Conservation (phyloP, 179 eudicot species). For the Patellifolia procumbens region DNA sequence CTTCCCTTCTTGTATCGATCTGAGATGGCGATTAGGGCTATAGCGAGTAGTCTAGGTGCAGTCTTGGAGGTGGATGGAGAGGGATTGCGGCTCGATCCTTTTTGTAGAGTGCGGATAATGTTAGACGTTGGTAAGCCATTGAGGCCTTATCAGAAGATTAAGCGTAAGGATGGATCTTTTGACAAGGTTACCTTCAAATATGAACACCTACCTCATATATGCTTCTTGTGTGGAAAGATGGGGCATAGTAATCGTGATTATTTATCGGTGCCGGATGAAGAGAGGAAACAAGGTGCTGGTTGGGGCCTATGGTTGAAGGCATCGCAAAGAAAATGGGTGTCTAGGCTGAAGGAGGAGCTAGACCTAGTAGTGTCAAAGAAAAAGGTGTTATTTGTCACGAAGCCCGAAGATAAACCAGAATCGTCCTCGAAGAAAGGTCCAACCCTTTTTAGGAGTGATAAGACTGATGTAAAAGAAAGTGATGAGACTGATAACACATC, state of each 20-base stretch:
- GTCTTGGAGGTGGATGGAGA: neutral
- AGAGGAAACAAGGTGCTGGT: too few species aligned
- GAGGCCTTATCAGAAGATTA: neutral
- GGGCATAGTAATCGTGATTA: neutral
- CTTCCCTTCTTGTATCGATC: neutral
- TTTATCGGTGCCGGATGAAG: too few species aligned
- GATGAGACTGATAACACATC: too few species aligned
- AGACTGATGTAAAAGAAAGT: too few species aligned
- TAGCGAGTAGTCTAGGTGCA: neutral
- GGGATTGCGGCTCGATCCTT: neutral
- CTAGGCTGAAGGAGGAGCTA: neutral
- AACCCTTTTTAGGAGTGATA: too few species aligned
- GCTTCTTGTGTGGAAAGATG: neutral
- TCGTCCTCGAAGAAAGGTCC: too few species aligned
- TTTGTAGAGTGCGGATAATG: neutral
- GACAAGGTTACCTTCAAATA: too few species aligned
- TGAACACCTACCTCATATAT: neutral
- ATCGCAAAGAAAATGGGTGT: neutral
- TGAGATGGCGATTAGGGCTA: neutral
- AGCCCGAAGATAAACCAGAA: too few species aligned
- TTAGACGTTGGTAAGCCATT: neutral
- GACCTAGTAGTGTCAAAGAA: neutral
- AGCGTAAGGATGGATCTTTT: neutral
- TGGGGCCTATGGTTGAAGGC: neutral
- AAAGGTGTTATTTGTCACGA: neutral